A percentile compares a stretch with the other conserved stretches of the same genome.
phyloP scores from a whole-genome alignment of 331 rosid species.

The Erythrophleum ivorense region DNA sequence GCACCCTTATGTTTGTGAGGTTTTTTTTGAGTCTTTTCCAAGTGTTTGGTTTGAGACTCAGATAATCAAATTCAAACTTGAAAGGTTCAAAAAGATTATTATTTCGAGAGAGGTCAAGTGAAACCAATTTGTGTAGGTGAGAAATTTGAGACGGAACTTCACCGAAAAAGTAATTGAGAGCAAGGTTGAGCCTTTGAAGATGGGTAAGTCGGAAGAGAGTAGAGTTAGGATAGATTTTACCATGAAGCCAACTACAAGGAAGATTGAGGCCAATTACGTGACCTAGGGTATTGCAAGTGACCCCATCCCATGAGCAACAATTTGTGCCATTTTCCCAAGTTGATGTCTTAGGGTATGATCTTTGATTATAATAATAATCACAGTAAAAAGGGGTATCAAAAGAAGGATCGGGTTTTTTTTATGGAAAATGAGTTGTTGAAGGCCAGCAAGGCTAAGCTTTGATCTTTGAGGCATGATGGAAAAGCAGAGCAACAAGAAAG shows the following conservation, averaged over 20 bases:
- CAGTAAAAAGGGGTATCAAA: too few species aligned
- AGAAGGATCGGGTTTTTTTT: background rate
- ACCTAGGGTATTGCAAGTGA: too few species aligned
- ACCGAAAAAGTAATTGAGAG: background rate
- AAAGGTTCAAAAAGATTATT: too few species aligned
- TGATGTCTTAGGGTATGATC: background rate
- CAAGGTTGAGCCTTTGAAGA: background rate
- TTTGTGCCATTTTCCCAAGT: background rate
- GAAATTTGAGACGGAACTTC: background rate
- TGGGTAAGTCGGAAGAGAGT: background rate
- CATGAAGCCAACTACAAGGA: background rate
- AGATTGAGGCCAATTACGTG: background rate
- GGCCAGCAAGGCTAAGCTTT: background rate
- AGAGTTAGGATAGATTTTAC: background rate
- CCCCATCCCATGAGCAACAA: too few species aligned
- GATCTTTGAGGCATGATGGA: background rate
- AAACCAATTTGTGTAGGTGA: background rate
- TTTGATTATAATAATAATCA: background rate
- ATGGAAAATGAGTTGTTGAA: background rate
- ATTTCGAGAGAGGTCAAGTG: background rate
- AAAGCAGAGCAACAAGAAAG: background rate
- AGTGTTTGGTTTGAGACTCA: background rate
- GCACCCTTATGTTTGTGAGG: slow-evolving; percentile 11
- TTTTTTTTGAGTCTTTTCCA: background rate
- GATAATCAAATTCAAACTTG: too few species aligned